Base-by-base conservation (phyloP, 2,329 filamentous ascomycete species). In the Sclerotinia trifoliorum region DNA sequence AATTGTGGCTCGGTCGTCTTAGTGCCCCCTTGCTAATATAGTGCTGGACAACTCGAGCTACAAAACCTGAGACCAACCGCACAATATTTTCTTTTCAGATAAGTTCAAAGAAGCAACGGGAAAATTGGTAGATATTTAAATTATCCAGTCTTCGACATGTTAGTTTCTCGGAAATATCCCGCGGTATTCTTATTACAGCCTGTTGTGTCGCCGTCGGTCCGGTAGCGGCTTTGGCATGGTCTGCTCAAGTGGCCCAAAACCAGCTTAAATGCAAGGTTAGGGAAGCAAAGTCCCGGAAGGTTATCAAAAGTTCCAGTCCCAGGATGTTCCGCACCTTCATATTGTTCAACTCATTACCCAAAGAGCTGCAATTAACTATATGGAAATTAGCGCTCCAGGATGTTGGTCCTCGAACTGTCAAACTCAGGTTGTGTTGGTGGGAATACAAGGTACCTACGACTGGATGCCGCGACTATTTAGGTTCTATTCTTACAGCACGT, bases 1-100 rank as follows among this genome's bases (percentile, higher is more conserved):
- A 15, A 2, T 5, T 8, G 21, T 24, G 13, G 21, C n/a, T 56
- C 19, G 11, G 17, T 24, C 21, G 39, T 35, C 21, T 2, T 11
- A 19, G 21, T n/a, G 11, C 21, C 24, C 21, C 13, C 7, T 8
- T n/a, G 15, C 2, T n/a, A 15, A 35, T 10, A 2, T n/a, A 39
- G 32, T 24, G 19, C 13, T 24, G 2, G 32, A 13, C 13, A 39
- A 39, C 19, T 6, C 2, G 21, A 39, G 54, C 21, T 56, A 8
- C 3, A 56, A n/a, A 5, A 35, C 0, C 2, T 56, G 2, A n/a
- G 11, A n/a, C 21, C 29, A n/a, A 2, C 29, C 0, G 17, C 3
- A 39, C 32, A 39, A 3, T 17, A 32, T 32, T 32, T 5, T 24
- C 48, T 2, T 32, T n/a, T n/a, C 11, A 2, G n/a, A 21, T n/a